A percentile compares a stretch with the other conserved stretches of the same genome.
Conservation (phyloP, 345 rosid genomes). For the Gossypium ekmanianum region DNA sequence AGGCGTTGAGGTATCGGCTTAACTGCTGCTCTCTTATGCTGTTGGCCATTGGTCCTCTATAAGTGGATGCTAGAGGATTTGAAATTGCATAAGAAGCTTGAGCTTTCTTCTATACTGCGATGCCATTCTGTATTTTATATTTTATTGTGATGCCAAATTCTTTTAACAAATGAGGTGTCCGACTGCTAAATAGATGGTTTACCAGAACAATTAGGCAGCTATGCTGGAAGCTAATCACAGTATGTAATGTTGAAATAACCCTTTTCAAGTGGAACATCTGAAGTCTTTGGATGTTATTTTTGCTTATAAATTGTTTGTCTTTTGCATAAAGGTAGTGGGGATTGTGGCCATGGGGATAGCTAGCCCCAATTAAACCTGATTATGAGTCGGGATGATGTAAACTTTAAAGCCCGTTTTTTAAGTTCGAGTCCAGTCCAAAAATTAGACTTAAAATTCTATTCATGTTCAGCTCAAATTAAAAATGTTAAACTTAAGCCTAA, state of each 20-base stretch:
- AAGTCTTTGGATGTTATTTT: background rate
- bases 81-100: background rate
- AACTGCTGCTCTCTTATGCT: background rate
- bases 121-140: background rate
- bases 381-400: too few species aligned
- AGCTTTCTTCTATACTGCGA: background rate
- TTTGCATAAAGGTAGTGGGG: background rate
- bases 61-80: background rate
- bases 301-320: background rate
- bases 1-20: too few species aligned
- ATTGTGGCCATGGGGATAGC: background rate
- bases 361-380: too few species aligned
- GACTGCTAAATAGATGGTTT: background rate
- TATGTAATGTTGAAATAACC: background rate
- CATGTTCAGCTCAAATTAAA: too few species aligned
- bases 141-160: background rate
- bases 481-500: accelerated
- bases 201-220: background rate
- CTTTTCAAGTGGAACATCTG: background rate
- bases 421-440: too few species aligned
- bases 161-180: background rate
- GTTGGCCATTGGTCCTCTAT: background rate
- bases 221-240: background rate
- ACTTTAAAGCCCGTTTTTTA: too few species aligned
- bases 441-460: too few species aligned